Evolutionary conservation across 805 yeast species (phyloP).

Genomic region (Pichia heedii): DNA sequence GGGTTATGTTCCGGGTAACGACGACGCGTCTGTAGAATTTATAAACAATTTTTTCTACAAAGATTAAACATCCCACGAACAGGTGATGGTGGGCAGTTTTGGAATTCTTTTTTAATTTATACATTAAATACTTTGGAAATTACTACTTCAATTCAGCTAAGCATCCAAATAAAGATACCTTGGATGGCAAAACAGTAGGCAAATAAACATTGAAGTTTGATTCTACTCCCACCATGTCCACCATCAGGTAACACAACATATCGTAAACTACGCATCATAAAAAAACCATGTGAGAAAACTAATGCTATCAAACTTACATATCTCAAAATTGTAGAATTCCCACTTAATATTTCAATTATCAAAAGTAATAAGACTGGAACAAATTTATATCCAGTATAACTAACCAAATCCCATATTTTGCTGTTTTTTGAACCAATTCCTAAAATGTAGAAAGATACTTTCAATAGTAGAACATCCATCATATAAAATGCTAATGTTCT

Average conservation of each 20-base stretch:
- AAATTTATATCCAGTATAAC: slow-evolving; percentile 92
- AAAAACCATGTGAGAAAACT: slow-evolving; percentile 50
- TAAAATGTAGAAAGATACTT: slow-evolving; percentile 74
- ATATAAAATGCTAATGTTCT: slow-evolving; percentile 77
- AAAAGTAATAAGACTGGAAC: slow-evolving; percentile 63
- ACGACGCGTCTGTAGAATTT: no score
- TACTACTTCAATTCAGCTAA: background rate
- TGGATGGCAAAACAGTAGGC: slow-evolving; percentile 79
- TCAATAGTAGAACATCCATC: slow-evolving; percentile 66
- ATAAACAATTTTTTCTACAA: no score
- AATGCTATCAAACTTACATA: slow-evolving; percentile 35
- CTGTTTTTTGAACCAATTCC: slow-evolving; percentile 49
- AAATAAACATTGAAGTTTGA: slow-evolving; percentile 80
- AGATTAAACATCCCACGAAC: no score
- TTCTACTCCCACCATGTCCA: slow-evolving; percentile 51
- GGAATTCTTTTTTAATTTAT: no score
- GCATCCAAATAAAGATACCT: slow-evolving; percentile 59
- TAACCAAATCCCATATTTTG: slow-evolving; percentile 65
- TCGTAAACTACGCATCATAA: slow-evolving; percentile 60
- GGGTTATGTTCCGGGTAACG: no score
- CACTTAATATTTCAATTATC: slow-evolving; percentile 34
- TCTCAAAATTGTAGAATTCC: slow-evolving; percentile 27
- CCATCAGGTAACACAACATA: slow-evolving; percentile 60
- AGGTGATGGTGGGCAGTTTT: no score
- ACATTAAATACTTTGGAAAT: background rate